Evolutionary conservation across 306 rosid species (phyloP), one percentile per base, ranked within the genome.

Genomic region (Sicyos edulis): DNA sequence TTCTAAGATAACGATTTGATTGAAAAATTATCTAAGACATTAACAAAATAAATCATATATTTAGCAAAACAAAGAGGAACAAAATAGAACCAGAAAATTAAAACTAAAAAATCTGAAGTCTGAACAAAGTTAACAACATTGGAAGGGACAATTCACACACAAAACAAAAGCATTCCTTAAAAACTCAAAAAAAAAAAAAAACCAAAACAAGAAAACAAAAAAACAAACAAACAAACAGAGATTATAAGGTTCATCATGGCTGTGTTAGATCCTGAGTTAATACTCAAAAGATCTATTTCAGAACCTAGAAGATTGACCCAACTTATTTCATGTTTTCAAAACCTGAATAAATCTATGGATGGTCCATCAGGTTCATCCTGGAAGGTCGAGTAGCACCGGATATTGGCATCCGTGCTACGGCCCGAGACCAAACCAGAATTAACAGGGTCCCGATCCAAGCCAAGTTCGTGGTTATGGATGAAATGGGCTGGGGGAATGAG

Each of bases 61-160:
- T n/a, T n/a, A n/a, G n/a, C n/a, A n/a, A n/a, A n/a, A 34, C 42
- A 34, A 2, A 2, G 22, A 26, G 68, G 69, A 9, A 37, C 22
- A 17, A 4, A 64, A 64, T 8, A 64, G 70, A 64, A 8, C 9
- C 51, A 37, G 8, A 40, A 40, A 40, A 40, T 64, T 40, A 64
- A 17, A 14, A 37, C 8, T 40, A 15, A 11, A 63, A 62, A 34
- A n/a, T 16, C 47, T 62, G 24, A 62, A 40, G 70, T 64, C n/a
- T 64, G 52, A 40, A 64, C 29, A 64, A 64, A 64, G 70, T 64
- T 54, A 64, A 62, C n/a, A 40, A 40, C 52, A 64, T 17, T n/a
- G n/a, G 17, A 63, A 37, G 51, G 40, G 52, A 64, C 29, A 64
- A 37, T 40, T 17, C 52, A 64, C 16, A 40, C 52, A 64, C 29